phyloP scores from a whole-genome alignment of 164 flowering plant genomes.

The Echeveria elegans region DNA sequence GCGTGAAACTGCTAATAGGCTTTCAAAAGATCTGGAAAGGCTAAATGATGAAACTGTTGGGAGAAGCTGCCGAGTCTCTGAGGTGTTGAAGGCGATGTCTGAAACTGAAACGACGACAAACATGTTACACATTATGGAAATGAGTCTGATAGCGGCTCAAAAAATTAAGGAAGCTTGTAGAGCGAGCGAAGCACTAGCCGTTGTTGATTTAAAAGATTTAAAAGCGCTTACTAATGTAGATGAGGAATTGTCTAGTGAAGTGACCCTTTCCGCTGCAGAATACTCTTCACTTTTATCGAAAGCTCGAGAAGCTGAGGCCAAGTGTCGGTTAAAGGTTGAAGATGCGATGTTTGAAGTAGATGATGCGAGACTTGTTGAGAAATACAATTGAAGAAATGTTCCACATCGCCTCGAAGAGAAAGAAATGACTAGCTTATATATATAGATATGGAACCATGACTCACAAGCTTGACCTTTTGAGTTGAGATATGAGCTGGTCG shows the following conservation, averaged over 20 bases:
- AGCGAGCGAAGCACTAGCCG: slow-evolving; percentile 71
- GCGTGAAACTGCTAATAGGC: slow-evolving; percentile 26
- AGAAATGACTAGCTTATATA: no score
- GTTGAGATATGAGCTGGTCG: no score
- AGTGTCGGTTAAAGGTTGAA: slow-evolving; percentile 32
- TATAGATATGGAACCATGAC: no score
- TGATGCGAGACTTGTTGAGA: no score
- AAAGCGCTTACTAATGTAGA: slow-evolving; percentile 34
- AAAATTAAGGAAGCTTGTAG: slow-evolving; percentile 86
- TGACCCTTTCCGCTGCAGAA: slow-evolving; percentile 69
- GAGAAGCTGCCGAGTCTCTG: slow-evolving; percentile 57
- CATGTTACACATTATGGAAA: slow-evolving; percentile 61
- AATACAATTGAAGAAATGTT: no score
- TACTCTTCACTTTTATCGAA: slow-evolving; percentile 43
- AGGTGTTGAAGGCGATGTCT: slow-evolving; percentile 44
- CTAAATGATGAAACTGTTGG: slow-evolving; percentile 57
- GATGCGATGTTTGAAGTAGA: slow-evolving; percentile 55
- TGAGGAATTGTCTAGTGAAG: slow-evolving; percentile 19
- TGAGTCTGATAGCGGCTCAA: slow-evolving; percentile 65
- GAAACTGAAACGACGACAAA: slow-evolving; percentile 60
- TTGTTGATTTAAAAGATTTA: slow-evolving; percentile 73
- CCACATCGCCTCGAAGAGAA: no score
- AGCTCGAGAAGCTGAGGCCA: slow-evolving; percentile 59
- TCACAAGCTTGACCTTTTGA: no score
- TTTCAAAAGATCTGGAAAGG: slow-evolving; percentile 50